phyloP scores from a whole-genome alignment of 768 basidiomycete genomes.

The Imleria badia region DNA sequence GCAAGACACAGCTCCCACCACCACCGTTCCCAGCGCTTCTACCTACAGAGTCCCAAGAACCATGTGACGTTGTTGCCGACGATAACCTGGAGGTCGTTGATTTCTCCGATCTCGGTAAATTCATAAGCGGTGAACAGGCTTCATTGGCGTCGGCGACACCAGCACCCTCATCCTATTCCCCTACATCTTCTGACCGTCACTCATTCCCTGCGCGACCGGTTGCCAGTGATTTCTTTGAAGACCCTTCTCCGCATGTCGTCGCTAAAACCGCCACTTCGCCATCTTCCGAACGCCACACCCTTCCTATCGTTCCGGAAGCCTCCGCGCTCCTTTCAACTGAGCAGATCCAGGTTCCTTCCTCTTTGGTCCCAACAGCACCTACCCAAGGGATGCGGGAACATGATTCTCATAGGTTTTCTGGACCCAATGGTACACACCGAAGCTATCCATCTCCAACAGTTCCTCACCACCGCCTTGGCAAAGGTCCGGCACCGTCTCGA shows the following conservation, averaged over 20 bases:
- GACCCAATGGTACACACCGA: conserved; percentile 19
- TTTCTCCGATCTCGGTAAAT: conserved; percentile 72
- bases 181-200: conserved; percentile 18
- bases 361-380: background rate
- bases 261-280: conserved; percentile 36
- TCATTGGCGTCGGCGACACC: conserved; percentile 8
- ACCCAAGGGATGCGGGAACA: conserved; percentile 17
- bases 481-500: conserved; percentile 34
- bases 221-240: conserved; percentile 76
- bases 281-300: conserved; percentile 15
- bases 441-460: conserved; percentile 16
- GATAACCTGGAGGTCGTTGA: conserved; percentile 80
- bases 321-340: conserved; percentile 9
- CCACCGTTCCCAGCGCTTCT: conserved; percentile 34
- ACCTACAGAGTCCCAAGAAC: conserved; percentile 33
- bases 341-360: conserved; percentile 1
- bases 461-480: conserved; percentile 24
- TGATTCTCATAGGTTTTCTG: conserved; percentile 18
- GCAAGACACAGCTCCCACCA: conserved; percentile 36
- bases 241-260: conserved; percentile 33
- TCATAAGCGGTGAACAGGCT: conserved; percentile 46
- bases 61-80: conserved; percentile 44
- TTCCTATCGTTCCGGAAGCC: conserved; percentile 17
- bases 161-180: conserved; percentile 19
- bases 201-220: conserved; percentile 46